Conservation (phyloP, 208 protist genomes). For the Acanthamoeba culbertsoni region DNA sequence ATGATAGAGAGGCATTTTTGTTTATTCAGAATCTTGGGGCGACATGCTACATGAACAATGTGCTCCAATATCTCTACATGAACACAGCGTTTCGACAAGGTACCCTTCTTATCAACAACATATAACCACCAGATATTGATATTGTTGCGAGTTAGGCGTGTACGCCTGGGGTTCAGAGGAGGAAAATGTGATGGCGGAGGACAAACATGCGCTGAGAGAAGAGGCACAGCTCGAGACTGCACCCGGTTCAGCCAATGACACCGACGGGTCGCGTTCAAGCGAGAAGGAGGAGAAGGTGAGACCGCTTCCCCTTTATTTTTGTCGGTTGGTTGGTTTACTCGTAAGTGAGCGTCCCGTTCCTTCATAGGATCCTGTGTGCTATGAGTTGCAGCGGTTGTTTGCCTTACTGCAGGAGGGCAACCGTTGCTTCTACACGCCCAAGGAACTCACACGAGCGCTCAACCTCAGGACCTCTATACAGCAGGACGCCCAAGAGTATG, state of each 20-base stretch:
- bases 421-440: background rate
- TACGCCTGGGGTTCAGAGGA: background rate
- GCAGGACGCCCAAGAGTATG: slow-evolving; percentile 61
- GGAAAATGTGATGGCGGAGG: background rate
- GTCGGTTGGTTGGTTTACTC: too few relatives aligned
- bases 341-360: background rate
- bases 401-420: background rate
- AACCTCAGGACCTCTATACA: slow-evolving; percentile 56
- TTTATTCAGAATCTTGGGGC: slow-evolving; percentile 49
- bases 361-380: slow-evolving; percentile 8
- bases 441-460: background rate
- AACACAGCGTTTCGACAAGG: slow-evolving; percentile 54
- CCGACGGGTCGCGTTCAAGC: too few relatives aligned
- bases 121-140: background rate
- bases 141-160: background rate
- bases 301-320: too few relatives aligned
- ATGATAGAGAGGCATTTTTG: background rate
- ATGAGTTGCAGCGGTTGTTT: slow-evolving; percentile 44
- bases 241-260: too few relatives aligned
- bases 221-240: too few relatives aligned
- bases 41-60: slow-evolving; percentile 60
- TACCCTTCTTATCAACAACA: background rate
- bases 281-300: too few relatives aligned
- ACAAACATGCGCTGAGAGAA: background rate
- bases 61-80: slow-evolving; percentile 56